phyloP scores from a whole-genome alignment of 257 asterid genomes.

The Ligustrum vulgare region DNA sequence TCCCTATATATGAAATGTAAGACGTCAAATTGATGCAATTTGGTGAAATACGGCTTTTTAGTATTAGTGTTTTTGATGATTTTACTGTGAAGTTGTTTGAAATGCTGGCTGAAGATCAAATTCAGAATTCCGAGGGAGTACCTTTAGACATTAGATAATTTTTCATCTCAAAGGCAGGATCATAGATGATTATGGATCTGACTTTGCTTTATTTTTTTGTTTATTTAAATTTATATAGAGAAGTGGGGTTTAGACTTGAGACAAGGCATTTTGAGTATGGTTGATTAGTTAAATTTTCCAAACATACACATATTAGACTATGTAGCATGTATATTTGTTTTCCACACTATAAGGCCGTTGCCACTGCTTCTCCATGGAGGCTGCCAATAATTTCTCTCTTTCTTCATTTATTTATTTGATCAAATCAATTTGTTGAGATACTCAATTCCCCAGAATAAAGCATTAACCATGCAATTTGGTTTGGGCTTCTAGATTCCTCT shows the following conservation, averaged over 20 bases:
- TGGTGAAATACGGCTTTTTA: neutral
- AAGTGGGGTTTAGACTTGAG: neutral
- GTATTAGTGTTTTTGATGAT: slow-evolving; percentile 6
- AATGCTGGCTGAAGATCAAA: neutral
- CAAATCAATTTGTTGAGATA: neutral
- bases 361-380: neutral
- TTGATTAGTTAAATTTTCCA: neutral
- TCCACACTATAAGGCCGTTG: neutral
- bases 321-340: neutral
- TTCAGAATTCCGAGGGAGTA: neutral
- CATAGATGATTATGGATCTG: neutral
- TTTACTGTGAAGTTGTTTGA: neutral
- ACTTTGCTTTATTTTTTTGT: neutral
- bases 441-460: neutral
- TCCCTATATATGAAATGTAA: neutral
- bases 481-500: neutral
- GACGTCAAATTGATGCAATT: neutral
- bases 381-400: neutral
- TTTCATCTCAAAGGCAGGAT: neutral
- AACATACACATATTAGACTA: neutral
- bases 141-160: neutral
- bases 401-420: neutral
- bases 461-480: neutral
- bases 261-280: neutral
- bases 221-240: neutral